Evolutionary conservation across 2,329 filamentous ascomycete species (phyloP).

Genomic region (Colletotrichum phormii): DNA sequence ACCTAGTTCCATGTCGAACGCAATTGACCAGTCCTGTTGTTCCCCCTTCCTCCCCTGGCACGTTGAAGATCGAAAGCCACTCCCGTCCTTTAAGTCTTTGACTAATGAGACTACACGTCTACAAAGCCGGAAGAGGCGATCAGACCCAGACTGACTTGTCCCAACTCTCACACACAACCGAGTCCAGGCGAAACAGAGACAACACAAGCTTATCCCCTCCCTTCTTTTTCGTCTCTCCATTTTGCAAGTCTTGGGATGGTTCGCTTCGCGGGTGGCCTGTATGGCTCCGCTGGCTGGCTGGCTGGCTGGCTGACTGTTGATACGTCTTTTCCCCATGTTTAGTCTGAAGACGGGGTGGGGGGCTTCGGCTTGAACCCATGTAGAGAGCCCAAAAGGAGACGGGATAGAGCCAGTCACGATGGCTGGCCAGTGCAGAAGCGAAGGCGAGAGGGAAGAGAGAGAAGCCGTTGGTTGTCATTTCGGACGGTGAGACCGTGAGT

Average conservation of each 20-base stretch:
- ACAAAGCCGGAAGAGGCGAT: constrained; percentile 1
- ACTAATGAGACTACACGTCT: not conserved
- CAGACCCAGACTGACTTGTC: constrained; percentile 35
- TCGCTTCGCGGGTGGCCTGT: constrained; percentile 18
- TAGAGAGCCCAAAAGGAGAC: not conserved
- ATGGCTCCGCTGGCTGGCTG: constrained; percentile 4
- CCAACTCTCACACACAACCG: constrained; percentile 35
- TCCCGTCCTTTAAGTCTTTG: not conserved
- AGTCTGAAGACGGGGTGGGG: constrained; percentile 15
- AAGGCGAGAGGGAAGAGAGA: not conserved
- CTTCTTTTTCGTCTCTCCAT: constrained; percentile 17
- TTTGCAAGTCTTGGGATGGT: constrained; percentile 16
- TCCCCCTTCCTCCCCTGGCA: not conserved
- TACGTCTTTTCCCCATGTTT: not conserved
- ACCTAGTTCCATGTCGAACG: not conserved
- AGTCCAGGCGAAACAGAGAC: constrained; percentile 35
- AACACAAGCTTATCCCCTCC: constrained; percentile 29
- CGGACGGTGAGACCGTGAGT: not conserved
- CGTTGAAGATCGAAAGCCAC: not conserved
- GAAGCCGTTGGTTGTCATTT: constrained; percentile 7
- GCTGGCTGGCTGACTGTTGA: too few relatives aligned
- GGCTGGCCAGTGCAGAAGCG: not conserved
- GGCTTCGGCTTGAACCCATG: not conserved
- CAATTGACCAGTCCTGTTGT: not conserved
- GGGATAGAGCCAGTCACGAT: not conserved